phyloP scores from a whole-genome alignment of 176 grass and related monocot genomes.

The Carex scoparia region DNA sequence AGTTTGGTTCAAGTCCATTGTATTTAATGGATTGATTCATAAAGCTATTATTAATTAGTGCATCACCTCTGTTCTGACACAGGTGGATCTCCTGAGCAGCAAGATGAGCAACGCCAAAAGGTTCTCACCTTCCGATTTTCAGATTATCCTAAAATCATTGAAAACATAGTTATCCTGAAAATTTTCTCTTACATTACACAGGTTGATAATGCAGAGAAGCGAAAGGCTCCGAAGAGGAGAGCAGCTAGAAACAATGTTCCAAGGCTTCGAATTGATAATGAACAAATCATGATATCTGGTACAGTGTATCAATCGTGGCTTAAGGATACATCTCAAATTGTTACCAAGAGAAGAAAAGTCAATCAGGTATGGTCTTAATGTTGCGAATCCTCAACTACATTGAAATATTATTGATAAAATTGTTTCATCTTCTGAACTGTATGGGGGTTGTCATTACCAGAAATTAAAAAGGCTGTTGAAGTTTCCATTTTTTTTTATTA shows the following conservation, averaged over 20 bases:
- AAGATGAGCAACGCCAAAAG: conserved; percentile 45
- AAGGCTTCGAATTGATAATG: conserved; percentile 31
- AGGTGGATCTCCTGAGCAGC: conserved; percentile 36
- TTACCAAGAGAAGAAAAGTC: conserved; percentile 63
- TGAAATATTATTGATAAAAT: background rate
- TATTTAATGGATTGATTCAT: background rate
- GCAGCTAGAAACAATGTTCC: conserved; percentile 8
- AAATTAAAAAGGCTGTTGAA: background rate
- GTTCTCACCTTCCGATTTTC: conserved; percentile 27
- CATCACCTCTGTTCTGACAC: conserved; percentile 14
- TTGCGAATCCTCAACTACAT: background rate
- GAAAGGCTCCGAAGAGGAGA: conserved; percentile 42
- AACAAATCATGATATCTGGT: conserved; percentile 63
- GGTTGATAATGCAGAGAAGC: conserved; percentile 17
- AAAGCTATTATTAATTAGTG: background rate
- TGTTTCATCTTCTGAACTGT: background rate
- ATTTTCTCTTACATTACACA: conserved; percentile 24
- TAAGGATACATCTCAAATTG: conserved; percentile 52
- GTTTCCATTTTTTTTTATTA: background rate
- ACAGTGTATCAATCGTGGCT: conserved; percentile 78
- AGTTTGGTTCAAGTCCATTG: background rate
- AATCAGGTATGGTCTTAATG: conserved; percentile 39
- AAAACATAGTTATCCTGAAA: background rate
- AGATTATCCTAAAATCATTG: background rate
- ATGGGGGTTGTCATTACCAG: background rate